A percentile compares a stretch with the other conserved stretches of the same genome.
These are phyloP conservation scores for Solanum hybrid DNA, from an alignment of 305 asterid genomes.

Conservation along the genomic window DNA sequence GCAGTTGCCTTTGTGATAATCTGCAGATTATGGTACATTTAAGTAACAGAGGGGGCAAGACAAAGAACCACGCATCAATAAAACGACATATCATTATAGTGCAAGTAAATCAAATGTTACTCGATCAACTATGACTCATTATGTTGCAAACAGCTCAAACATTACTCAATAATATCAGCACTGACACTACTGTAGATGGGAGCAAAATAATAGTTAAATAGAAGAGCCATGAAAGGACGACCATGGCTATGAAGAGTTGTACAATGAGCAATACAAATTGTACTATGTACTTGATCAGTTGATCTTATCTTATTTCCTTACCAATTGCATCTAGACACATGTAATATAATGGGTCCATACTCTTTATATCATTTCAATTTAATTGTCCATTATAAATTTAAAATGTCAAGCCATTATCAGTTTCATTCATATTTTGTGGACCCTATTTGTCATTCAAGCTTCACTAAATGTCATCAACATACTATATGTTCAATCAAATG, in stretches of 20 bases:
- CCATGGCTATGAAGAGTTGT: not conserved
- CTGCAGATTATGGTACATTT: slow-evolving; percentile 23
- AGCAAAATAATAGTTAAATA: not conserved
- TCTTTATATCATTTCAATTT: not conserved
- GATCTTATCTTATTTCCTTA: not conserved
- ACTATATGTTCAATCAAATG: not conserved
- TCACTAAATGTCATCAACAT: not conserved
- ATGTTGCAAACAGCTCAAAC: not conserved
- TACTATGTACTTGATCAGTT: not conserved
- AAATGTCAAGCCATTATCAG: not conserved
- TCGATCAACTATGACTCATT: not conserved
- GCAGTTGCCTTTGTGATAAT: slow-evolving; percentile 74
- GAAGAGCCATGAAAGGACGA: not conserved
- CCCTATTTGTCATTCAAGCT: not conserved
- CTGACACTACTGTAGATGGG: not conserved
- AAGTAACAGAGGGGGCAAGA: slow-evolving; percentile 4
- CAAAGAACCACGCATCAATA: not conserved
- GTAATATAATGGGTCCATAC: not conserved
- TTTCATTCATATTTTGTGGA: not conserved
- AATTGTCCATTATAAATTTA: not conserved
- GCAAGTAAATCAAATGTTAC: not conserved
- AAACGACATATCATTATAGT: not conserved
- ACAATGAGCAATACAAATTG: not conserved
- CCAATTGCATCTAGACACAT: not conserved
- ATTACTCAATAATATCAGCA: not conserved